Conservation (phyloP, 164 flowering plant genomes). For the Chloranthus sessilifolius region DNA sequence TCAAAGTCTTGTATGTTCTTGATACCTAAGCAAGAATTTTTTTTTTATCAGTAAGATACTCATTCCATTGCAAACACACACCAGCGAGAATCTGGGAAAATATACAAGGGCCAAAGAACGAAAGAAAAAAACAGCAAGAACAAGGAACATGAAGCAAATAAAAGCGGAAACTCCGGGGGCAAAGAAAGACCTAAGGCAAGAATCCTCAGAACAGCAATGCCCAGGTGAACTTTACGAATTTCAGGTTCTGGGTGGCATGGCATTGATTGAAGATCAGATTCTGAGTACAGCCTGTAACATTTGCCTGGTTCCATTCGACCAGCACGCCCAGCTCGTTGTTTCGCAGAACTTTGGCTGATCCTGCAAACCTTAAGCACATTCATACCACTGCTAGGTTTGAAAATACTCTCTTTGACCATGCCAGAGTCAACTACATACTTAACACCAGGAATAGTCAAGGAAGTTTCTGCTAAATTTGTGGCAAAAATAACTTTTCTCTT, state of each 20-base stretch:
- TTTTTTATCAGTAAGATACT: no score
- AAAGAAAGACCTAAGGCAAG: no score
- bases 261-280: constrained; percentile 57
- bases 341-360: constrained; percentile 84
- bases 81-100: no score
- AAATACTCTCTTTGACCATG: constrained; percentile 75
- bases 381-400: constrained; percentile 83
- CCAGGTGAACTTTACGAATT: constrained; percentile 87
- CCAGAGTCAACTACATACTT: constrained; percentile 91
- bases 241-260: constrained; percentile 73
- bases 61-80: no score
- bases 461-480: constrained; percentile 95
- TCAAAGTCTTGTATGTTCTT: constrained; percentile 59
- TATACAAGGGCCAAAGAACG: no score
- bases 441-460: constrained; percentile 93
- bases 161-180: no score
- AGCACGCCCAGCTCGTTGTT: constrained; percentile 94
- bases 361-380: constrained; percentile 71
- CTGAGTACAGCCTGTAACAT: constrained; percentile 78
- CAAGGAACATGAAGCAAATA: no score
- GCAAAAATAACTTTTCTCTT: constrained; percentile 82
- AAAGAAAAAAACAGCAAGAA: no score
- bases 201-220: constrained; percentile 82
- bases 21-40: no score
- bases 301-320: constrained; percentile 93